These are phyloP conservation scores for Dicorynia guianensis DNA, from an alignment of 306 rosid genomes.

Conservation along the genomic window DNA sequence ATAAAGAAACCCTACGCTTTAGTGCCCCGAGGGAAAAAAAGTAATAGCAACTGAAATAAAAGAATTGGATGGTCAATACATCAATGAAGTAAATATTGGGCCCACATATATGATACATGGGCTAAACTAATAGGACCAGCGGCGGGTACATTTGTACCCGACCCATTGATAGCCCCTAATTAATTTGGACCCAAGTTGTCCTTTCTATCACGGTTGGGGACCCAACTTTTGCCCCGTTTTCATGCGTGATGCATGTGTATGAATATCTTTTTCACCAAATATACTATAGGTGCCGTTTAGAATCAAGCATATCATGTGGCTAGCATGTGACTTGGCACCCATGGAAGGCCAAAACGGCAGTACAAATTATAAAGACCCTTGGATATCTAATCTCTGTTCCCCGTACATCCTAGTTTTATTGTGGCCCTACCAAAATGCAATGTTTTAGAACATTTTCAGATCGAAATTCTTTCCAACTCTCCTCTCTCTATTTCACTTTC, in stretches of 20 bases:
- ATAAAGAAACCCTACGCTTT: not conserved
- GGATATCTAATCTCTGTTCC: constrained; percentile 18
- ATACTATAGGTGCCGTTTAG: constrained; percentile 34
- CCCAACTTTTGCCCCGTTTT: constrained; percentile 49
- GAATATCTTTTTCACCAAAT: constrained; percentile 45
- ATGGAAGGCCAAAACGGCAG: constrained; percentile 23
- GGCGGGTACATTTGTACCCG: constrained; percentile 55
- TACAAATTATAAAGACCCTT: constrained; percentile 5
- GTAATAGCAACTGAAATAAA: not conserved
- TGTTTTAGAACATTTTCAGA: not conserved
- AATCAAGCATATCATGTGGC: constrained; percentile 63
- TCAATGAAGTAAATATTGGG: constrained; percentile 39
- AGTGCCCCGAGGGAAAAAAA: not conserved
- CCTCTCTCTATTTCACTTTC: not conserved
- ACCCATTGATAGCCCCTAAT: constrained; percentile 51
- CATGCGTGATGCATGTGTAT: constrained; percentile 44
- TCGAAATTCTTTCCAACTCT: not conserved
- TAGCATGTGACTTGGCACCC: constrained; percentile 45
- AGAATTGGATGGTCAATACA: not conserved
- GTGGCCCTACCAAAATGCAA: not conserved
- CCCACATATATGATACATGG: constrained; percentile 56
- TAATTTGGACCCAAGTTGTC: constrained; percentile 53
- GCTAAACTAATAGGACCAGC: constrained; percentile 55
- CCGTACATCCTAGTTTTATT: not conserved
- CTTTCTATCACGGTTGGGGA: constrained; percentile 49